Base-by-base conservation (phyloP, 1,139 yeast species). In the Scheffersomyces cryptocercus region DNA sequence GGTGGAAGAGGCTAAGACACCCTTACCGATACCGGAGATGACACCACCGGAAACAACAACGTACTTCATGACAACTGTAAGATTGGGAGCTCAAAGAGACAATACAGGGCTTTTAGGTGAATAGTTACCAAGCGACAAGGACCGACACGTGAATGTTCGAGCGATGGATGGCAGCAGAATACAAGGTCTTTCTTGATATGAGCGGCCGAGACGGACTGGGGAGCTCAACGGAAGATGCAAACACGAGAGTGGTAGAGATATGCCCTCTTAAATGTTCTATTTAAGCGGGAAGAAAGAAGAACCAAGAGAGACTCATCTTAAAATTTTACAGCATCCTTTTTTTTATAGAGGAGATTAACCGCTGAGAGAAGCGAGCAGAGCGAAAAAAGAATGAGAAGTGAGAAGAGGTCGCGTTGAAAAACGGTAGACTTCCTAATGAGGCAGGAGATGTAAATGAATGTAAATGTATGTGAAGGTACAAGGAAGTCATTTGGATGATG, bases 41-140 rank as follows among this genome's bases (percentile, higher is more conserved):
- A 93, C 99, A 80, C 90, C 99, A 67, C 99, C 99, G 49, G 98
- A 91, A 41, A 93, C 99, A 61, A 93, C 96, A 61, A 93, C 98
- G 96, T 90, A 93, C 73, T 93, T 93, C 99, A 93, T 91, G 44
- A 38, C 47, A 38, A 5, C 26, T 20, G 26, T 6, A 8, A 6
- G 26, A 5, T 20, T 20, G 26, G 7, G 26, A 34, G 29, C 24
- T 38, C 28, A 24, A 34, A 31, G 24, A 14, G 35, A 11, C 13
- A 12, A 33, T 28, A 20, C 26, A 20, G 26, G 26, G 26, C 26
- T 20, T 20, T 20, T 20, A 6, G 26, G 26, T 20, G 26, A 20
- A 20, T 20, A 20, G 26, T 20, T 20, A 20, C 26, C 26, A 20
- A 20, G 26, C 26, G 26, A 20, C 26, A 20, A 20, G 26, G 26